Base-by-base conservation (phyloP, 2,329 filamentous ascomycete genomes). In the Fulvia fulva region DNA sequence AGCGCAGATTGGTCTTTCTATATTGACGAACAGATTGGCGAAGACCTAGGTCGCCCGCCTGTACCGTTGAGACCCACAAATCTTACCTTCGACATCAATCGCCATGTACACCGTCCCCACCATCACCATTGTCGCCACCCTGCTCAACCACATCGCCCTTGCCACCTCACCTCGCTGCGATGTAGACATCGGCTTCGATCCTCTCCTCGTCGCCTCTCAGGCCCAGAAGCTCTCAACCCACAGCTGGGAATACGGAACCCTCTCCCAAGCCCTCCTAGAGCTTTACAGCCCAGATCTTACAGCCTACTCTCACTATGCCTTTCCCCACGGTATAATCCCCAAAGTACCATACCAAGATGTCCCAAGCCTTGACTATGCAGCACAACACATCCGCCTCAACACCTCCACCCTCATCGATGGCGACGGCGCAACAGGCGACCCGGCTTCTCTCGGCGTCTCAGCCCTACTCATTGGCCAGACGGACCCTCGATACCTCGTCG, bases 371-470 rank as follows among this genome's bases (percentile, higher is more conserved):
- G 56, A 65, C n/a, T 61, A 69, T 12, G 67, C 71, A 1, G 47
- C 61, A 16, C 69, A 71, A n/a, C 57, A 77, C 44, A 57, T 64
- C 5, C 78, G 75, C 62, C 62, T 73, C 30, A 63, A 60, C 19
- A 51, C 9, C 14, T 25, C 41, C 3, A 63, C 76, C 2, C 70
- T 74, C 16, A 68, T 70, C 8, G 73, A 70, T 12, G 71, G 73
- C 37, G 73, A 73, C 64, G 65, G 56, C 19, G 70, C 75, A 9
- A 72, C 75, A 23, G 72, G 74, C 21, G 78, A 81, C 58, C 76
- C 78, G 1, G 75, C 77, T n/a, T 74, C 77, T 3, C 68, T 81
- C 7, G 76, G 77, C 16, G 74, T 80, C 16, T 69, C 74, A 16
- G 75, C 79, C 0, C 63, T 80, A 37, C 68, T 81, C 22, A 73